These are phyloP conservation scores for Neurospora pannonica DNA, from an alignment of 495 filamentous ascomycete species.

Conservation along the genomic window DNA sequence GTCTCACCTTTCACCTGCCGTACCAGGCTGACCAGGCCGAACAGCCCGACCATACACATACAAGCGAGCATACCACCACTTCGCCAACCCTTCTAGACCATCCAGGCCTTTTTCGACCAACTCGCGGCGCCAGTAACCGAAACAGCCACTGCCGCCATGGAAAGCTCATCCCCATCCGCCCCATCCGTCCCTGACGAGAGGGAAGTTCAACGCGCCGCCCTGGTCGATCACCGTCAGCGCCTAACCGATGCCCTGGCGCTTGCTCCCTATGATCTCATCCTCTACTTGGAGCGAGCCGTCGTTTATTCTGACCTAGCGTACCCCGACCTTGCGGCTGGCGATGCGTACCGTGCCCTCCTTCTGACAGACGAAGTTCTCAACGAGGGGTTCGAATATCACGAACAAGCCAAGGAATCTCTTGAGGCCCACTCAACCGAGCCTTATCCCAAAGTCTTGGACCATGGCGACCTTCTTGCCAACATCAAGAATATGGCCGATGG, in stretches of 20 bases:
- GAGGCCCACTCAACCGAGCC: conserved; percentile 17
- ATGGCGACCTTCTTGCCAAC: conserved; percentile 30
- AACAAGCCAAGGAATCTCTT: conserved; percentile 39
- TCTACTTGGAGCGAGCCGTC: conserved; percentile 63
- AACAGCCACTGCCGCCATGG: conserved; percentile 21
- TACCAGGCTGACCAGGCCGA: background rate
- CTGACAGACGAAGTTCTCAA: conserved; percentile 72
- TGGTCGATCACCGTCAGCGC: conserved; percentile 35
- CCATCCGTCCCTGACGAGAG: conserved; percentile 22
- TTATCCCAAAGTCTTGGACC: conserved; percentile 27
- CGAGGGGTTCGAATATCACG: conserved; percentile 57
- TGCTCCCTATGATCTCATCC: conserved; percentile 67
- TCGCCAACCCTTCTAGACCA: background rate
- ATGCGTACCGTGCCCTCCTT: conserved; percentile 82
- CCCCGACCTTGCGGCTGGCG: conserved; percentile 80
- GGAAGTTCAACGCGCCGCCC: conserved; percentile 23
- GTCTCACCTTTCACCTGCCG: background rate
- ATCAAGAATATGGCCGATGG: conserved; percentile 29
- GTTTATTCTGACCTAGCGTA: conserved; percentile 69
- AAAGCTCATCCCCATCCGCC: conserved; percentile 24
- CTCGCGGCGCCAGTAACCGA: background rate
- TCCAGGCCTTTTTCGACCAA: background rate
- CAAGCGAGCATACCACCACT: background rate
- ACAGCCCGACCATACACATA: background rate
- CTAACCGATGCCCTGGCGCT: conserved; percentile 39